These are phyloP conservation scores for Dioscorea zingiberensis DNA, from an alignment of 106 monocot species.

Conservation along the genomic window DNA sequence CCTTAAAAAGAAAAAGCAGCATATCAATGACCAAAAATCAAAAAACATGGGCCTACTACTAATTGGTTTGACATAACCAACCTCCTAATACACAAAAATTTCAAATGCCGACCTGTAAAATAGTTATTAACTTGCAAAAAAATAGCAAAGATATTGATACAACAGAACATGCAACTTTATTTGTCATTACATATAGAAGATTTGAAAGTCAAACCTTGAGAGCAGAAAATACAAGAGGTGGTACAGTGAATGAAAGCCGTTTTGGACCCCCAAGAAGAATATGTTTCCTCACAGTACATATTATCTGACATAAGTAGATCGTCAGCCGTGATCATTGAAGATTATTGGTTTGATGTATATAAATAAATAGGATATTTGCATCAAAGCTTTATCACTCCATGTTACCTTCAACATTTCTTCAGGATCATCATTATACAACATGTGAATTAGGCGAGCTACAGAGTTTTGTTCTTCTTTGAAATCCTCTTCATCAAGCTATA, in stretches of 20 bases:
- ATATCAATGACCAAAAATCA: not conserved
- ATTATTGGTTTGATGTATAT: not conserved
- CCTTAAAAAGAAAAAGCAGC: not conserved
- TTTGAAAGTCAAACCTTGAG: slow-evolving; percentile 63
- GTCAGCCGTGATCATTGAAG: not conserved
- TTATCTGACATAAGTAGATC: slow-evolving; percentile 40
- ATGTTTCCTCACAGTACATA: slow-evolving; percentile 75
- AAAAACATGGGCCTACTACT: too few relatives aligned
- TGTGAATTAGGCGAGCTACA: slow-evolving; percentile 96
- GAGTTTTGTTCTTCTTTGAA: slow-evolving; percentile 99
- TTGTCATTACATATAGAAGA: not conserved
- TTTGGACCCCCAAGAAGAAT: slow-evolving; percentile 85
- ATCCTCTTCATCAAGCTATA: slow-evolving; percentile 95
- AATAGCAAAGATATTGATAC: not conserved
- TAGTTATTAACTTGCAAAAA: too few relatives aligned
- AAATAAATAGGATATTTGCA: not conserved
- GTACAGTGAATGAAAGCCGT: slow-evolving; percentile 77
- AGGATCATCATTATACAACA: slow-evolving; percentile 87
- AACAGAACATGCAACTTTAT: slow-evolving; percentile 1
- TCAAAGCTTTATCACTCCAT: not conserved
- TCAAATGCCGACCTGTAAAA: too few relatives aligned
- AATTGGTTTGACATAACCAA: too few relatives aligned
- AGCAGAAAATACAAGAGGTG: slow-evolving; percentile 78
- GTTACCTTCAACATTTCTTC: slow-evolving; percentile 95
- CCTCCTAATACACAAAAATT: not conserved